Evolutionary conservation across 768 basidiomycete genomes (phyloP), one percentile per base, ranked within the genome.

Genomic region (Pisolithus sp.): DNA sequence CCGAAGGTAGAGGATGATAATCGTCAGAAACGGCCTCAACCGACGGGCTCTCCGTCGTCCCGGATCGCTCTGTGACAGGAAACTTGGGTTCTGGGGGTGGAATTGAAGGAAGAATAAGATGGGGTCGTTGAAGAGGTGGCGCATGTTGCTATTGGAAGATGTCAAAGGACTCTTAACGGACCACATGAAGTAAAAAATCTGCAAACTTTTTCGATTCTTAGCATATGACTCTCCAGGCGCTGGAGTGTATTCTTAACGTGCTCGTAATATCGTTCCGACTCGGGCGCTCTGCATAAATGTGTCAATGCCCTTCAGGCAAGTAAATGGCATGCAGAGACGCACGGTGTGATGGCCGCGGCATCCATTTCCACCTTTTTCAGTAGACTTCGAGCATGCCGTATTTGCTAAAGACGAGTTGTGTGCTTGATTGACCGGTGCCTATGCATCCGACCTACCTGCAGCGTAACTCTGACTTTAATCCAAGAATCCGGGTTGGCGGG

Each of bases 281-380:
- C n/a, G n/a, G n/a, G n/a, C 26, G 70, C 65, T 42, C 81, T 83
- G 54, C 28, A 52, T 13, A 38, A 31, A 40, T 36, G 12, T 43
- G 40, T 26, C 50, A 45, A 37, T 39, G 37, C 38, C n/a, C 21
- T n/a, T 31, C 9, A 52, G 17, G 46, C 57, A 49, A 17, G 45
- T 20, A 26, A 13, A n/a, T 23, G 44, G 8, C n/a, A 41, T 26
- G 24, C 18, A 36, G 45, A 26, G 30, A 68, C 77, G 59, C 48
- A 81, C 76, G 73, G 70, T 20, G 74, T 63, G 5, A 67, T 66
- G 50, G 76, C 73, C 13, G 68, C 68, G 30, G 72, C 75, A 53
- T 78, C 72, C 28, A 75, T 57, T 55, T 85, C 79, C 17, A 85
- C 77, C 53, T 79, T 81, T 62, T 75, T 76, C 40, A 87, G 56